phyloP scores from a whole-genome alignment of 2,329 filamentous ascomycete genomes.

The Macrophomina tecta region DNA sequence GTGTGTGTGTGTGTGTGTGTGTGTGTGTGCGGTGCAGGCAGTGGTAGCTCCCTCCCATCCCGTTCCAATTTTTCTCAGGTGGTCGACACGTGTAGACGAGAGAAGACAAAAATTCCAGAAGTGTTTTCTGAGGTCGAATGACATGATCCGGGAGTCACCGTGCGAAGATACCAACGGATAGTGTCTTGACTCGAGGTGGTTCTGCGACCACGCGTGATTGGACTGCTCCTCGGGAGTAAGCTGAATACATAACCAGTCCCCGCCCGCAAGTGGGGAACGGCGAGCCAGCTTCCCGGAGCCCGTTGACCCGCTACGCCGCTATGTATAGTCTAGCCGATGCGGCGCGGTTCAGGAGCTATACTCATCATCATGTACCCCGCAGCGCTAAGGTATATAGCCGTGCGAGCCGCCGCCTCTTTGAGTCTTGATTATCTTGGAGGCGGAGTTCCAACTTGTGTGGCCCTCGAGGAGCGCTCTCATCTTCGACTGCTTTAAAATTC shows the following conservation, averaged over 20 bases:
- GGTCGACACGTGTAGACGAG: constrained; percentile 7
- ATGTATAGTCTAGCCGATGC: too few relatives aligned
- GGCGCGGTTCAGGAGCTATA: too few relatives aligned
- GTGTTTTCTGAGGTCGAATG: background rate
- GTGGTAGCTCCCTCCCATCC: background rate
- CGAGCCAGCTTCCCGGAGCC: too few relatives aligned
- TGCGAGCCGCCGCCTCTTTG: too few relatives aligned
- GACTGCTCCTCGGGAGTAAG: background rate
- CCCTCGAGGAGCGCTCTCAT: background rate
- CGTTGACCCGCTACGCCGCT: too few relatives aligned
- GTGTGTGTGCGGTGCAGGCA: background rate
- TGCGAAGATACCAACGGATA: background rate
- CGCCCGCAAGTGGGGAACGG: background rate
- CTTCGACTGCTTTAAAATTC: too few relatives aligned
- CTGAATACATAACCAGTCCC: background rate
- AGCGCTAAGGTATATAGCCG: too few relatives aligned
- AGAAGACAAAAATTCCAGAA: constrained; percentile 14
- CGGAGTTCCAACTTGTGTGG: too few relatives aligned
- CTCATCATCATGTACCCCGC: too few relatives aligned
- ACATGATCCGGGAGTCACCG: too few relatives aligned
- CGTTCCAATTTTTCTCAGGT: background rate
- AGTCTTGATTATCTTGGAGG: too few relatives aligned
- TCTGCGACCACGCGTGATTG: background rate
- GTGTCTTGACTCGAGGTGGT: background rate
- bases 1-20: background rate